Evolutionary conservation across 2,329 filamentous ascomycete genomes (phyloP).

Genomic region (Anisogramma anomala): DNA sequence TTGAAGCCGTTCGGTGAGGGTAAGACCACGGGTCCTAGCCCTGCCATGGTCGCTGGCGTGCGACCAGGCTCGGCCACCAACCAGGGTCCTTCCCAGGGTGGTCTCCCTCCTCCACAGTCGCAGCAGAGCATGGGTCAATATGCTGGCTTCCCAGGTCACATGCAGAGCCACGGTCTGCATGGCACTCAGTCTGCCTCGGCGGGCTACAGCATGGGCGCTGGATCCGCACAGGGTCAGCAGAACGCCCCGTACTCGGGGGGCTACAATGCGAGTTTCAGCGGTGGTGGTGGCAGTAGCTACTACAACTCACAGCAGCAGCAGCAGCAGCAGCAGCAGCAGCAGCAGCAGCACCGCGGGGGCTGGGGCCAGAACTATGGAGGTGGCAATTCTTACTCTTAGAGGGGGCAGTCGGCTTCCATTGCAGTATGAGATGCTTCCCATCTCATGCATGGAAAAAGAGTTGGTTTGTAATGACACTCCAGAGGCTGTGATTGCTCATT

Average conservation of each 20-base stretch:
- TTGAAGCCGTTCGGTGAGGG: slow-evolving; percentile 48
- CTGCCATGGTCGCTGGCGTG: slow-evolving; percentile 41
- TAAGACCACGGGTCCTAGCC: slow-evolving; percentile 45
- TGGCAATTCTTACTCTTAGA: slow-evolving; percentile 8
- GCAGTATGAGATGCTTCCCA: slow-evolving; percentile 3
- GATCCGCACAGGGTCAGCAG: slow-evolving; percentile 39
- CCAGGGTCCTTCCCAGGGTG: slow-evolving; percentile 38
- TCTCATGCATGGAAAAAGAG: not conserved
- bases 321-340: slow-evolving; percentile 31
- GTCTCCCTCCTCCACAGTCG: slow-evolving; percentile 44
- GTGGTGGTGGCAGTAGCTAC: slow-evolving; percentile 35
- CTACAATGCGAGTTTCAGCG: slow-evolving; percentile 39
- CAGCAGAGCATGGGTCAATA: slow-evolving; percentile 45
- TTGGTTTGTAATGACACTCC: slow-evolving; percentile 5
- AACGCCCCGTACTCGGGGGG: slow-evolving; percentile 42
- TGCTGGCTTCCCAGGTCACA: slow-evolving; percentile 43
- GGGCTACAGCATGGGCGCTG: slow-evolving; percentile 43
- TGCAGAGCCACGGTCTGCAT: slow-evolving; percentile 42
- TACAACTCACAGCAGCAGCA: slow-evolving; percentile 35
- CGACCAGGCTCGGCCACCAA: slow-evolving; percentile 49
- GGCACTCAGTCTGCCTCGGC: slow-evolving; percentile 32
- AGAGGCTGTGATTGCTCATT: not conserved
- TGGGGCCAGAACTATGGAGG: slow-evolving; percentile 47
- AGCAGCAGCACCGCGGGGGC: slow-evolving; percentile 35
- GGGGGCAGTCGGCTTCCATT: slow-evolving; percentile 5